Evolutionary conservation across 169 alveolate genomes (phyloP).

Genomic region (Cyclospora cayetanensis): DNA sequence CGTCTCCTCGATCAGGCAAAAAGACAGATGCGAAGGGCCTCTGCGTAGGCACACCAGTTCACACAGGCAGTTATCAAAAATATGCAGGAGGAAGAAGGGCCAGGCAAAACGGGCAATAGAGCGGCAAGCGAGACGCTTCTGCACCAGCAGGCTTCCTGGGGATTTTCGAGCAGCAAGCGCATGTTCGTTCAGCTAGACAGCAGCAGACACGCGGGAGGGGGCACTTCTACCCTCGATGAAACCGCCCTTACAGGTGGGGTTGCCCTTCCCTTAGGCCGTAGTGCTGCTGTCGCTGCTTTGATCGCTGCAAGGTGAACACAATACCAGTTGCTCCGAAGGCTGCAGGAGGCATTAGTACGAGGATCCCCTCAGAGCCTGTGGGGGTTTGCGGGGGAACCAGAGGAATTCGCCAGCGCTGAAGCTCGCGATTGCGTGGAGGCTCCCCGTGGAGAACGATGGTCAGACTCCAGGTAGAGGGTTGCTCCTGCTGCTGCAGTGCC

Average conservation of each 20-base stretch:
- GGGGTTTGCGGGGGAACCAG: not conserved
- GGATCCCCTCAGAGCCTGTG: not conserved
- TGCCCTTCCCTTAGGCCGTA: no score
- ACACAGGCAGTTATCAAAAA: no score
- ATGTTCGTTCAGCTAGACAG: no score
- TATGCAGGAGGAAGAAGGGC: no score
- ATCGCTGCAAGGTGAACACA: slow-evolving; percentile 2
- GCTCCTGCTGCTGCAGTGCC: slow-evolving; percentile 43
- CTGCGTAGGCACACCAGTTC: no score
- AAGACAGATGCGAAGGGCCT: not conserved
- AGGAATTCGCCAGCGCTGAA: slow-evolving; percentile 35
- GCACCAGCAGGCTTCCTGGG: no score
- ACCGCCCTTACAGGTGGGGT: no score
- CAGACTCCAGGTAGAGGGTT: not conserved
- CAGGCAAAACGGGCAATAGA: no score
- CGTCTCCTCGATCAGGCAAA: not conserved
- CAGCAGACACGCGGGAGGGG: no score
- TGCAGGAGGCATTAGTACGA: not conserved
- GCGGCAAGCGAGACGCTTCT: no score
- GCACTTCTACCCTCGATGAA: no score
- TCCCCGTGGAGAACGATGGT: not conserved
- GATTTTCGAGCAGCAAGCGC: no score
- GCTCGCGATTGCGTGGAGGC: not conserved
- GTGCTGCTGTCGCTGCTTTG: slow-evolving; percentile 35
- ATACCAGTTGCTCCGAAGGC: not conserved